phyloP scores from a whole-genome alignment of 1,284 basidiomycete species.

The Sanguinoderma infundibulare region DNA sequence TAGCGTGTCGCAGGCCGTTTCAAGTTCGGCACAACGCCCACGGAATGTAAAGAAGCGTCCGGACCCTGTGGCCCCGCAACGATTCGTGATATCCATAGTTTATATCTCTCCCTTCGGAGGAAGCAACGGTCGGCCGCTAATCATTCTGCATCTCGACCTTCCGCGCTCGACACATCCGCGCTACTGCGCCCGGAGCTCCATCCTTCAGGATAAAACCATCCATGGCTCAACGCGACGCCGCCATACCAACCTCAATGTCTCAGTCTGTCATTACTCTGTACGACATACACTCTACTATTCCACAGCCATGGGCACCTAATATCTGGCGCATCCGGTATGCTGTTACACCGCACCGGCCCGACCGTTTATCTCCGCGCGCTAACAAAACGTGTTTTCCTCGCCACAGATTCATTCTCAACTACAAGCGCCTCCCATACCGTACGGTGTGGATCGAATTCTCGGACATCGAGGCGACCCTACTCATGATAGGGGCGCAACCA shows the following conservation, averaged over 20 bases:
- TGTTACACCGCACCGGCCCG: background rate
- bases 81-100: slow-evolving; percentile 14
- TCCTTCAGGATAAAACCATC: slow-evolving; percentile 2
- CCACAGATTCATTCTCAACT: slow-evolving; percentile 69
- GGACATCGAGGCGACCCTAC: slow-evolving; percentile 64
- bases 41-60: slow-evolving; percentile 19
- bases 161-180: slow-evolving; percentile 2
- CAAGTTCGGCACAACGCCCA: slow-evolving; percentile 8
- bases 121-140: slow-evolving; percentile 10
- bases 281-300: slow-evolving; percentile 60
- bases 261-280: slow-evolving; percentile 65
- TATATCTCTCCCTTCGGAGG: slow-evolving; percentile 7
- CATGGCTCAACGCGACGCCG: background rate
- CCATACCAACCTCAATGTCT: slow-evolving; percentile 30
- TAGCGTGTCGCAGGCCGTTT: background rate
- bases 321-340: slow-evolving; percentile 60
- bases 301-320: slow-evolving; percentile 74
- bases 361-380: background rate
- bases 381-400: background rate
- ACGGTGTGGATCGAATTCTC: slow-evolving; percentile 73
- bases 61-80: slow-evolving; percentile 15
- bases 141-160: slow-evolving; percentile 6
- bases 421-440: slow-evolving; percentile 67
- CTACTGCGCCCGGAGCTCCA: slow-evolving; percentile 14
- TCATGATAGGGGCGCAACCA: slow-evolving; percentile 60